These are phyloP conservation scores for Aspergillus ochraceus DNA, from an alignment of 2,329 filamentous ascomycete genomes.

Conservation along the genomic window DNA sequence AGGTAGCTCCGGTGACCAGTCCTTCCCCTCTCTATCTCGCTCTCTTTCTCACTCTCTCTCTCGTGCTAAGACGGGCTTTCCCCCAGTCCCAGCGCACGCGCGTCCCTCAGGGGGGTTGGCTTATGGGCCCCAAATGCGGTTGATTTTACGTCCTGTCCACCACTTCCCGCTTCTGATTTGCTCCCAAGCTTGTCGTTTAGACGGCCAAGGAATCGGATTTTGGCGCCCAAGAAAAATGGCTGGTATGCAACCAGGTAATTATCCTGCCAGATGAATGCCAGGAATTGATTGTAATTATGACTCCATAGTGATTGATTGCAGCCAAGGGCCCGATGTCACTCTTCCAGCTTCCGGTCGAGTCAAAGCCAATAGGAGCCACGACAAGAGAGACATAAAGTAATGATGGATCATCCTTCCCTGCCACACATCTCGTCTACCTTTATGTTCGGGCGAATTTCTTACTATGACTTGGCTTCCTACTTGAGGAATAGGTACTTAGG, in stretches of 20 bases:
- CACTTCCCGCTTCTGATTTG: conserved; percentile 16
- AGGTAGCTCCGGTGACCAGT: no score
- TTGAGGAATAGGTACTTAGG: neutral
- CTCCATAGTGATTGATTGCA: neutral
- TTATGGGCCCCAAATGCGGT: conserved; percentile 21
- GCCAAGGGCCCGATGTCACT: neutral
- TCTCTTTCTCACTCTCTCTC: neutral
- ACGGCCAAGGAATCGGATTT: conserved; percentile 2
- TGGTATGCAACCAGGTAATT: neutral
- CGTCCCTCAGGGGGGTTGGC: conserved; percentile 22
- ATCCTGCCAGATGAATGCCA: neutral
- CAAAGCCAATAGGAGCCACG: neutral
- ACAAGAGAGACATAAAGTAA: neutral
- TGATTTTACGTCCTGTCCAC: conserved; percentile 11
- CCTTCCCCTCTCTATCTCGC: neutral
- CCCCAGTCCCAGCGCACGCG: conserved; percentile 16
- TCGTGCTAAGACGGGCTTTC: conserved; percentile 5
- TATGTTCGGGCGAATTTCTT: neutral
- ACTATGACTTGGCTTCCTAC: neutral
- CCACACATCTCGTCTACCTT: neutral
- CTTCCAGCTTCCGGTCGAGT: neutral
- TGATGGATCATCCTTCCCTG: neutral
- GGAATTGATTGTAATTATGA: neutral
- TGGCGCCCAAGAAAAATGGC: neutral
- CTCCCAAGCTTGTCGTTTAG: conserved; percentile 1